These are phyloP conservation scores for Botrytis medusae DNA, from an alignment of 2,329 filamentous ascomycete species.

Conservation along the genomic window DNA sequence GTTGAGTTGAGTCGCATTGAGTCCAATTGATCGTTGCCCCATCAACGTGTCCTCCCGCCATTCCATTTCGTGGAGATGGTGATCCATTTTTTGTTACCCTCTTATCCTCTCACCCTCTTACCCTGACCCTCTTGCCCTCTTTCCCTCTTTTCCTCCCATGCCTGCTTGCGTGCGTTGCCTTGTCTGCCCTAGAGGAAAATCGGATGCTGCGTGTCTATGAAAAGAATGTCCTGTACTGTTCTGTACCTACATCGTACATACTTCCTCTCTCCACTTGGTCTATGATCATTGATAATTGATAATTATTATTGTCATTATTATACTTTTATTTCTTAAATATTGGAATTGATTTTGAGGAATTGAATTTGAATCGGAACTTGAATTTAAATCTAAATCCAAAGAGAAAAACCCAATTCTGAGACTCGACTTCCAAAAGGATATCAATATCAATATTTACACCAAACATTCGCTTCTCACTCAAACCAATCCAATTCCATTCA, in stretches of 20 bases:
- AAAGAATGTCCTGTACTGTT: neutral
- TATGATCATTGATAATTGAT: neutral
- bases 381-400: neutral
- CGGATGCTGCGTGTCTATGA: neutral
- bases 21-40: neutral
- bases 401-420: neutral
- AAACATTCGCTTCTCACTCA: neutral
- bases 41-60: slow-evolving; percentile 2
- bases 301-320: neutral
- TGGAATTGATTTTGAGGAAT: neutral
- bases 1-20: neutral
- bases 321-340: neutral
- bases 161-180: neutral
- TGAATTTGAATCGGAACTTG: neutral
- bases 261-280: slow-evolving; percentile 5
- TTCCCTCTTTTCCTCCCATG: neutral
- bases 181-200: neutral
- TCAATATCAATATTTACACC: neutral
- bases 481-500: slow-evolving; percentile 6
- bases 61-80: slow-evolving; percentile 17
- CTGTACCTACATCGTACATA: neutral
- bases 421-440: neutral
- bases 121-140: no score
- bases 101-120: no score
- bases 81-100: neutral